Percentiles rank a stretch among this genome's conserved stretches.
Conservation (phyloP, 306 rosid genomes). For the Cucurbita moschata region DNA sequence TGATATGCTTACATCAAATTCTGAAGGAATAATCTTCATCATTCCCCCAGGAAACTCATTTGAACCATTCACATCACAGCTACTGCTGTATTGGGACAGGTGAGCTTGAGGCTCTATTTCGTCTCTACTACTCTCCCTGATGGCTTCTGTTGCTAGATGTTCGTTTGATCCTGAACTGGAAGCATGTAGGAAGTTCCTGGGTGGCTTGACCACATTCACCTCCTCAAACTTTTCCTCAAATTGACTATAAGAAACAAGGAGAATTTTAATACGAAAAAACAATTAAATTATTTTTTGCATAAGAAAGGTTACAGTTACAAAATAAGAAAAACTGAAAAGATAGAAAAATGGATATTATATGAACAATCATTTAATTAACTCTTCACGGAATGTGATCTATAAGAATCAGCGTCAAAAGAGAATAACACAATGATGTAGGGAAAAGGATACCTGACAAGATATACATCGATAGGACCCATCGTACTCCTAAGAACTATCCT, state of each 20-base stretch:
- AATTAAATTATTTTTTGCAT: background rate
- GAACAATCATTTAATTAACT: background rate
- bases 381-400: background rate
- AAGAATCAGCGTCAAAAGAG: background rate
- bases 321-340: background rate
- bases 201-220: conserved; percentile 43
- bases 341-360: background rate
- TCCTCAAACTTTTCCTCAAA: conserved; percentile 97
- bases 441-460: conserved; percentile 76
- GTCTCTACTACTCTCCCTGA: conserved; percentile 33
- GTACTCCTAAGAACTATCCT: conserved; percentile 92
- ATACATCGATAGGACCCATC: conserved; percentile 98
- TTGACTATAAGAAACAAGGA: conserved; percentile 40
- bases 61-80: conserved; percentile 43
- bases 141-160: conserved; percentile 37
- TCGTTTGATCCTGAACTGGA: conserved; percentile 78
- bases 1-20: conserved; percentile 60
- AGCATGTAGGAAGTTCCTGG: conserved; percentile 49
- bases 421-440: conserved; percentile 8
- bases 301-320: background rate
- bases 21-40: conserved; percentile 97
- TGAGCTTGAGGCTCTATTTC: conserved; percentile 45
- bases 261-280: background rate
- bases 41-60: conserved; percentile 79
- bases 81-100: conserved; percentile 33